phyloP scores from a whole-genome alignment of 2,329 filamentous ascomycete genomes.

The Pseudogymnoascus sp. region DNA sequence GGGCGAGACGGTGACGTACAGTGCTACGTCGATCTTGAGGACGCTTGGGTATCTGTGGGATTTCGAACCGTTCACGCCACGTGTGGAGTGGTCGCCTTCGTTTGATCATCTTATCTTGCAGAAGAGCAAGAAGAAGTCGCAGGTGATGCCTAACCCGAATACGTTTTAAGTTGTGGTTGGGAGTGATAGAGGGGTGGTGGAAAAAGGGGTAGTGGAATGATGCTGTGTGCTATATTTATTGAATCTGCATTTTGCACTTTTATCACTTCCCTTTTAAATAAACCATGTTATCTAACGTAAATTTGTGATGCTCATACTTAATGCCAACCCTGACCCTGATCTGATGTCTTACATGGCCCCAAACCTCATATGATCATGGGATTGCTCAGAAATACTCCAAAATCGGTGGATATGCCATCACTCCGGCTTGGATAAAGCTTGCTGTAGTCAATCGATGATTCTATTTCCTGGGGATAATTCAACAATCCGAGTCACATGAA shows the following conservation, averaged over 20 bases:
- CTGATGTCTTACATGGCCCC: too few relatives aligned
- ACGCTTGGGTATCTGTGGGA: constrained; percentile 35
- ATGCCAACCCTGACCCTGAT: background rate
- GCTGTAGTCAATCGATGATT: too few relatives aligned
- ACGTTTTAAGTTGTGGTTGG: background rate
- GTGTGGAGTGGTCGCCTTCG: constrained; percentile 9
- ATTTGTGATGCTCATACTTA: background rate
- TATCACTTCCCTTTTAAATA: background rate
- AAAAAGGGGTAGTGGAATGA: background rate
- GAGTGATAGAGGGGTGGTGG: background rate
- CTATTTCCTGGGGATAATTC: too few relatives aligned
- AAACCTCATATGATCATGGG: too few relatives aligned
- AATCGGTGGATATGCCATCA: too few relatives aligned
- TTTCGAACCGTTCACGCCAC: constrained; percentile 5
- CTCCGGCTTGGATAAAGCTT: too few relatives aligned
- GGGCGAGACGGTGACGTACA: constrained; percentile 28
- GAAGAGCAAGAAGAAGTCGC: background rate
- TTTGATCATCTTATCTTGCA: constrained; percentile 9
- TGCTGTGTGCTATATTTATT: background rate
- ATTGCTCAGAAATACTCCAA: too few relatives aligned
- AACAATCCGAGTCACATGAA: too few relatives aligned
- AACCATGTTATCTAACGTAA: background rate
- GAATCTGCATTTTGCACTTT: background rate
- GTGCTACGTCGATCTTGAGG: constrained; percentile 33
- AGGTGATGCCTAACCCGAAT: background rate